These are phyloP conservation scores for Coemansia sp. DNA, from an alignment of 192 early-diverging fungal genomes.

Conservation along the genomic window DNA sequence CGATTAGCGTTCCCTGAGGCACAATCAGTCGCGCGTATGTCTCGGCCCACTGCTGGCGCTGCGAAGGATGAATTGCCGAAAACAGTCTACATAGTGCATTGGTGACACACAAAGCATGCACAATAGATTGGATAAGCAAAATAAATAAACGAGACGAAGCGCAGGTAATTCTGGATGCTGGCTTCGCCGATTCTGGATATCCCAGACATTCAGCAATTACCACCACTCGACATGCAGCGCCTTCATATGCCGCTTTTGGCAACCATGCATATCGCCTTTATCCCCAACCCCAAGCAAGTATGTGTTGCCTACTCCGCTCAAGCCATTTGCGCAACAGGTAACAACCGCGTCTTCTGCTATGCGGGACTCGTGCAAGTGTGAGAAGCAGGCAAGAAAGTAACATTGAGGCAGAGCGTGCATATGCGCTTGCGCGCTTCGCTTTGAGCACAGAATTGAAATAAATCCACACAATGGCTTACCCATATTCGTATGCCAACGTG, in stretches of 20 bases:
- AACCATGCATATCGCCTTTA: constrained; percentile 3
- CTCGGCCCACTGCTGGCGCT: constrained; percentile 47
- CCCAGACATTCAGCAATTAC: not conserved
- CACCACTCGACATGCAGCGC: constrained; percentile 1
- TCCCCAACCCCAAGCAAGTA: not conserved
- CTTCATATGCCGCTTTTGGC: not conserved
- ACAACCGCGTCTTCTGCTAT: not conserved
- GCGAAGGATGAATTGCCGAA: constrained; percentile 40
- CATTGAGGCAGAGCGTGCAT: not conserved
- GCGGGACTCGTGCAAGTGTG: not conserved
- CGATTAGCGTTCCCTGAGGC: constrained; percentile 46
- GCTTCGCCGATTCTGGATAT: not conserved
- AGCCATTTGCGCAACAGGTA: constrained; percentile 1
- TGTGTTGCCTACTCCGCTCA: not conserved
- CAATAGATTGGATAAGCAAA: not conserved
- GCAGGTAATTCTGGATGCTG: not conserved
- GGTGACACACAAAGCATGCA: not conserved
- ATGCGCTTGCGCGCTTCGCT: too few species aligned
- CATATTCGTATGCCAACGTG: constrained; percentile 46
- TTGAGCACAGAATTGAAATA: not conserved
- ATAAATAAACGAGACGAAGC: not conserved
- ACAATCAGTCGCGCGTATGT: constrained; percentile 40
- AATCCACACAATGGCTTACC: constrained; percentile 27
- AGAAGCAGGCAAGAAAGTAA: not conserved
- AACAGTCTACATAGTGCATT: constrained; percentile 33